Base-by-base conservation (phyloP, 1,284 basidiomycete species). In the Moesziomyces sp. region DNA sequence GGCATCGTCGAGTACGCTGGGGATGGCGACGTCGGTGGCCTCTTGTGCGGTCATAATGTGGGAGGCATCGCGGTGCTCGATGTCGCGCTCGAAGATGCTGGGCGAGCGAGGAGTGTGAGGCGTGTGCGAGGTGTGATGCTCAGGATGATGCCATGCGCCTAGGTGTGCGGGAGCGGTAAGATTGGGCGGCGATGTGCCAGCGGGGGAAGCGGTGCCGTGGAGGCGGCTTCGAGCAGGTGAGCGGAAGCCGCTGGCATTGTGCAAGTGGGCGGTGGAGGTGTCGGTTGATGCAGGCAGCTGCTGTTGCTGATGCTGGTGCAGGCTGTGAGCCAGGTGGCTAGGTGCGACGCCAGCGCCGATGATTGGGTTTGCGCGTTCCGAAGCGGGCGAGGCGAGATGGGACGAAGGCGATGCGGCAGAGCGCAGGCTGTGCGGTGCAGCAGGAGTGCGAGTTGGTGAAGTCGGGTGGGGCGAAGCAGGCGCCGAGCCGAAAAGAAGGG, bases 81-180 rank as follows among this genome's bases (percentile, higher is more conserved):
- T 82, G 42, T 80, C 78, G 21, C 81, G 66, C 60, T 83, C 81
- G 63, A 83, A 83, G 52, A 83, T 83, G 68, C 62, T 80, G 11
- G 65, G 66, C 30, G 65, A 50, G 40, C 52, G 59, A 3, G 66
- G 42, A 3, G 57, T 54, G 21, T 53, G 58, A 30, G 58, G 50
- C 16, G 64, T 60, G 50, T 52, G 38, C 38, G 58, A 43, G 28
- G 47, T 43, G 5, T 64, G 53, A 9, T 58, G 46, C 4, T 59
- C 56, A 40, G 51, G 16, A 28, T 63, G 52, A 5, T 54, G 50
- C 64, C 57, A 58, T 3, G 46, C 28, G 18, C 49, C 49, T 18
- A 44, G 35, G 3, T 55, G 49, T 21, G 24, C 30, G 3, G 52
- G 42, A 4, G 59, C 14, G 5, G 21, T 23, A 18, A 54, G 9